Evolutionary conservation across 768 basidiomycete genomes (phyloP).

Genomic region (Agaricus blazei): DNA sequence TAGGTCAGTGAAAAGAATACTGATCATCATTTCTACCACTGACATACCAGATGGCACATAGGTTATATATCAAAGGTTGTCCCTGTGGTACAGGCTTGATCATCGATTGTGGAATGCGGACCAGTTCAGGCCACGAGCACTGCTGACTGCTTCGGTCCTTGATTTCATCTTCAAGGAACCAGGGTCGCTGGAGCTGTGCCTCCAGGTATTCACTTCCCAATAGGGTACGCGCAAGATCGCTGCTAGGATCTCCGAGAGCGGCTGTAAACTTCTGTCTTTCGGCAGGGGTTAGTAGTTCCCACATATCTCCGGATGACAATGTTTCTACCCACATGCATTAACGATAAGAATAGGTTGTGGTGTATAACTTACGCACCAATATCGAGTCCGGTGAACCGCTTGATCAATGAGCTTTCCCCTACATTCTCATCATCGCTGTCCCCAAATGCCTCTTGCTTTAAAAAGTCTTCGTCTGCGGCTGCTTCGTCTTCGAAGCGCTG

Average conservation of each 20-base stretch:
- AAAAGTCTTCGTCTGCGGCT: conserved; percentile 22
- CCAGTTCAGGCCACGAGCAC: conserved; percentile 31
- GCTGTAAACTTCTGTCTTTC: conserved; percentile 59
- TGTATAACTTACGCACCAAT: conserved; percentile 41
- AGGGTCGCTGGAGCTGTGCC: conserved; percentile 49
- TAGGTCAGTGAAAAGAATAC: conserved; percentile 2
- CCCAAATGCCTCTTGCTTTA: conserved; percentile 15
- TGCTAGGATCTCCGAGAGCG: conserved; percentile 55
- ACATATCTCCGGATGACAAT: conserved; percentile 51
- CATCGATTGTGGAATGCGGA: conserved; percentile 42
- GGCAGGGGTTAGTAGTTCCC: conserved; percentile 52
- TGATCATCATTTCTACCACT: background rate
- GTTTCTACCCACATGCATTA: conserved; percentile 34
- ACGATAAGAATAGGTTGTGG: too few species aligned
- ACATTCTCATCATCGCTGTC: conserved; percentile 28
- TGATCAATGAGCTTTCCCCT: conserved; percentile 35
- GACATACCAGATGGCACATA: conserved; percentile 63
- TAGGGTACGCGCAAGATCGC: conserved; percentile 54
- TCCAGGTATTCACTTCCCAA: conserved; percentile 53
- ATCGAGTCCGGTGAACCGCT: conserved; percentile 52
- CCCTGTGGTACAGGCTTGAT: conserved; percentile 31
- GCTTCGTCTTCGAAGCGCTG: conserved; percentile 67
- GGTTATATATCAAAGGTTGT: conserved; percentile 59
- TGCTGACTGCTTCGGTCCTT: background rate
- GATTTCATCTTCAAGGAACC: conserved; percentile 47